Evolutionary conservation across 2,329 filamentous ascomycete species (phyloP).

Genomic region (Venturia asperata): DNA sequence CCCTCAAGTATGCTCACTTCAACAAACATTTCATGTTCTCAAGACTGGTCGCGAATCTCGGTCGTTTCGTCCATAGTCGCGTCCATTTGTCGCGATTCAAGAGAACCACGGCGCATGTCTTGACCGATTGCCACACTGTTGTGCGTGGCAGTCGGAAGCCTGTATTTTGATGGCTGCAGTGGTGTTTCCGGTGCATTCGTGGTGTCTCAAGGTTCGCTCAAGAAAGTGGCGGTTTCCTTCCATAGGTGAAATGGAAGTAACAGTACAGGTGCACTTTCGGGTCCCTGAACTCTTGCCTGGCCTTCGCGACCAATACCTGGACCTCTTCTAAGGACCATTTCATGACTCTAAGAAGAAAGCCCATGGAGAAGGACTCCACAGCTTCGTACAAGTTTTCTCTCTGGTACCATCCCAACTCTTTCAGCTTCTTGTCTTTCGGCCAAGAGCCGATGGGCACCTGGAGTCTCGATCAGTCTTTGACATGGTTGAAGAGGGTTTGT

Average conservation of each 20-base stretch:
- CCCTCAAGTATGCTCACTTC: no score
- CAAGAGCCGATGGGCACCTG: slow-evolving; percentile 33
- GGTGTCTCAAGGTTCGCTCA: background rate
- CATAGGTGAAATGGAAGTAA: slow-evolving; percentile 14
- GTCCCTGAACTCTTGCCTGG: background rate
- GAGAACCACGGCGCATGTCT: background rate
- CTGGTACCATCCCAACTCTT: slow-evolving; percentile 28
- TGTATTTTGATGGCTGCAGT: no score
- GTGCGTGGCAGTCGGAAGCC: no score
- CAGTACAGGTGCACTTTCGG: slow-evolving; percentile 11
- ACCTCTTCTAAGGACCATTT: slow-evolving; percentile 13
- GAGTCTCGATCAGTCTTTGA: background rate
- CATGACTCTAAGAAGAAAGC: background rate
- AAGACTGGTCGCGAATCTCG: no score
- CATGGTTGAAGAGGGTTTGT: background rate
- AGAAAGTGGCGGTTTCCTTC: slow-evolving; percentile 14
- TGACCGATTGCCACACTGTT: no score
- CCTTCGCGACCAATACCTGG: slow-evolving; percentile 16
- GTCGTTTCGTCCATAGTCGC: no score
- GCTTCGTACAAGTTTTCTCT: slow-evolving; percentile 3
- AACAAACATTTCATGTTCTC: no score
- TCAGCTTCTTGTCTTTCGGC: slow-evolving; percentile 29
- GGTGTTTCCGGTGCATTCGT: no score
- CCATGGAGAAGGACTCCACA: slow-evolving; percentile 11
- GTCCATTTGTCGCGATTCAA: background rate